Conservation (phyloP, 2,329 filamentous ascomycete species). For the Orbilia ellipsospora region DNA sequence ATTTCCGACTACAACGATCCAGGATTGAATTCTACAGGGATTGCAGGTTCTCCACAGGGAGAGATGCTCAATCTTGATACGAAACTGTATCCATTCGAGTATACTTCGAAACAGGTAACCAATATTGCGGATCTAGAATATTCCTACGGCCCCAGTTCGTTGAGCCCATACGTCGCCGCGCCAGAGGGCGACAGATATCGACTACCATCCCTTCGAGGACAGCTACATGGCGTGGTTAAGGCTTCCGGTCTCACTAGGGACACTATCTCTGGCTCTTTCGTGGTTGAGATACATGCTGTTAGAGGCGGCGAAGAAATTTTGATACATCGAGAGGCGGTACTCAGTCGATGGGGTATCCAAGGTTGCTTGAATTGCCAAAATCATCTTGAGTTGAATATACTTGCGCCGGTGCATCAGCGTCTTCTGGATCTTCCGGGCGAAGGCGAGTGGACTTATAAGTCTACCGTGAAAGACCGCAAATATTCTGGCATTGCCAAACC, state of each 20-base stretch:
- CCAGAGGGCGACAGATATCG: too few species aligned
- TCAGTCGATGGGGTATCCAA: constrained; percentile 58
- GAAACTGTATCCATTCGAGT: constrained; percentile 18
- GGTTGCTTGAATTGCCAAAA: constrained; percentile 59
- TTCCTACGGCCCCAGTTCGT: constrained; percentile 20
- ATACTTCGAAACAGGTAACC: constrained; percentile 10
- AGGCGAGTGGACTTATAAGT: constrained; percentile 18
- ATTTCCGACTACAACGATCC: constrained; percentile 5
- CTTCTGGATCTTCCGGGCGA: constrained; percentile 1
- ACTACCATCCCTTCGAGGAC: neutral
- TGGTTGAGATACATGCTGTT: constrained; percentile 55
- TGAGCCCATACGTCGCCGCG: neutral
- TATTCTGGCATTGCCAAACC: constrained; percentile 7
- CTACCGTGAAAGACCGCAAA: constrained; percentile 17
- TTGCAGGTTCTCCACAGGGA: constrained; percentile 19
- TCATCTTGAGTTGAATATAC: constrained; percentile 52
- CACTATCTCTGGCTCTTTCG: constrained; percentile 57
- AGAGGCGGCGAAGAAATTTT: neutral
- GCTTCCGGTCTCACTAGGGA: constrained; percentile 57
- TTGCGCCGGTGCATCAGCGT: constrained; percentile 43
- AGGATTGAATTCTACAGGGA: neutral
- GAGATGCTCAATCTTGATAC: constrained; percentile 24
- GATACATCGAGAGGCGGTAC: constrained; percentile 55
- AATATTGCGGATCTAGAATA: constrained; percentile 22
- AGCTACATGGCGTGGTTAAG: constrained; percentile 6